Conservation (phyloP, 257 asterid genomes). For the Ehretia macrophylla region DNA sequence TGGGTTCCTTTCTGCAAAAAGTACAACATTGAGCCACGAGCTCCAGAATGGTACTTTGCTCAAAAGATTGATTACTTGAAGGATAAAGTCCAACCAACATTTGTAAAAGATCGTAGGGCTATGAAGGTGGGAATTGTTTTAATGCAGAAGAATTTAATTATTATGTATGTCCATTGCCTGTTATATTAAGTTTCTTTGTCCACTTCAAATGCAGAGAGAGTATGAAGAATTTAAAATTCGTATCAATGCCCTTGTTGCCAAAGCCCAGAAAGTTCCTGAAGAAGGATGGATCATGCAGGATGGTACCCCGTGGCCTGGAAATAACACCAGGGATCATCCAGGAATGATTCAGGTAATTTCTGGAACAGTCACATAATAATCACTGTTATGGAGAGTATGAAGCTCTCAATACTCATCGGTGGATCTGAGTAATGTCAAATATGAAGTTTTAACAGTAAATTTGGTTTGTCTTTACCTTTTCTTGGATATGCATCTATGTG, state of each 20-base stretch:
- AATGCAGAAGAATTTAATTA: neutral
- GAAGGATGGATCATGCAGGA: conserved; percentile 40
- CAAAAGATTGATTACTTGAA: conserved; percentile 31
- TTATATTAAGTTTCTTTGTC: neutral
- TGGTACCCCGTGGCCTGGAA: conserved; percentile 44
- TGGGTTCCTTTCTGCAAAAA: conserved; percentile 40
- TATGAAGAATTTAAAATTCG: conserved; percentile 36
- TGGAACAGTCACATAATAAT: neutral
- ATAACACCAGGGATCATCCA: conserved; percentile 30
- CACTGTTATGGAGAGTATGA: neutral
- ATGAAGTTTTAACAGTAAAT: neutral
- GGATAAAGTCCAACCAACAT: conserved; percentile 26
- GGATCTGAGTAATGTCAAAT: neutral
- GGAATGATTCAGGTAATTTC: conserved; percentile 35
- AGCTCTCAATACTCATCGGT: too few species aligned
- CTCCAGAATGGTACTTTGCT: conserved; percentile 33
- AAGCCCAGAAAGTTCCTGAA: conserved; percentile 30
- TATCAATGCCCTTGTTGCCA: conserved; percentile 24
- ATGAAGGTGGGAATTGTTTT: conserved; percentile 21
- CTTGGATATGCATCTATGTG: neutral
- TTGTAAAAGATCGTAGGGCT: conserved; percentile 30
- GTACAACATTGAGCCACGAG: conserved; percentile 30
- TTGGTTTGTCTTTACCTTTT: neutral
- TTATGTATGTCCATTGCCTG: neutral
- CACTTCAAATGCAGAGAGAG: conserved; percentile 23